Conservation (phyloP, 306 rosid species). For the Gillenia trifoliata region DNA sequence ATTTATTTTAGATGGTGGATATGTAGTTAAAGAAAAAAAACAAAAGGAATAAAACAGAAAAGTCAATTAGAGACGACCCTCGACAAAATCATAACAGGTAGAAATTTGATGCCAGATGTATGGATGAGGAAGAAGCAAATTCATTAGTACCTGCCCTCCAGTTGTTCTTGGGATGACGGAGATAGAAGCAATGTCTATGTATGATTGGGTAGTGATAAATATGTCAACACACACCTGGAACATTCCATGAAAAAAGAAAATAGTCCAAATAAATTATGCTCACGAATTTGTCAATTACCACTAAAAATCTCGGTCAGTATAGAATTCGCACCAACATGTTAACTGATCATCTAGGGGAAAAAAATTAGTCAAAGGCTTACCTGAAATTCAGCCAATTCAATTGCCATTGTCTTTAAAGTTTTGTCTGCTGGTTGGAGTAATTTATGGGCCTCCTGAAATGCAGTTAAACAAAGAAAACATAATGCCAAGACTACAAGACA, state of each 20-base stretch:
- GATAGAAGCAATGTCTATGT: conserved; percentile 83
- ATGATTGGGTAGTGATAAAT: conserved; percentile 83
- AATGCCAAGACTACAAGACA: not conserved
- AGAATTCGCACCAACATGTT: conserved; percentile 6
- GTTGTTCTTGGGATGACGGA: conserved; percentile 88
- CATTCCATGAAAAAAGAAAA: conserved; percentile 22
- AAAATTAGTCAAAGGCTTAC: conserved; percentile 30
- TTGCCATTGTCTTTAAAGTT: conserved; percentile 78
- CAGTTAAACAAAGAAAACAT: conserved; percentile 1
- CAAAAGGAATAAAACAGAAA: not conserved
- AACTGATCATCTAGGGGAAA: conserved; percentile 13
- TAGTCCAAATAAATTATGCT: conserved; percentile 15
- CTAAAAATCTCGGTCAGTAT: conserved; percentile 11
- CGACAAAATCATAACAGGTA: not conserved
- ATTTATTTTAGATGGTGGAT: not conserved
- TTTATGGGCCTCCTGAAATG: conserved; percentile 83
- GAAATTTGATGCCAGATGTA: not conserved
- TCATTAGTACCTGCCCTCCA: conserved; percentile 82
- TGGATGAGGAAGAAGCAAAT: not conserved
- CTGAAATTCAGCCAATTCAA: conserved; percentile 95
- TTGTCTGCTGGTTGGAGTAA: conserved; percentile 93
- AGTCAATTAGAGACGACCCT: not conserved
- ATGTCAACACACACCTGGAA: conserved; percentile 90
- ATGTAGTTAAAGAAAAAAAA: not conserved
- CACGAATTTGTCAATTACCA: not conserved